Conservation (phyloP, 495 filamentous ascomycete species). For the Hypoxylon lienhwacheense region DNA sequence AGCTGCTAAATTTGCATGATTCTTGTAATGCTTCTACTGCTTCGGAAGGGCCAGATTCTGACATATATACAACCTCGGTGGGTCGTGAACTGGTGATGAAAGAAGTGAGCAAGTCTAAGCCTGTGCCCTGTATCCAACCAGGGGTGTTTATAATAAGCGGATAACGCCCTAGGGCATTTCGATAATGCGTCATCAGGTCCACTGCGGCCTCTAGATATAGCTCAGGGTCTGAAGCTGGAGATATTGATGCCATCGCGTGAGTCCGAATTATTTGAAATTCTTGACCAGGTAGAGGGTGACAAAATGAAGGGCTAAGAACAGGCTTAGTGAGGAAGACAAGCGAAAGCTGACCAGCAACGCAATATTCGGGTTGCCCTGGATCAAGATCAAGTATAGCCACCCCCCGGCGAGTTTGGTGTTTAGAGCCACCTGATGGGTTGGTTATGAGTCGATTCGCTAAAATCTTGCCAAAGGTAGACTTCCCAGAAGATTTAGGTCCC, state of each 20-base stretch:
- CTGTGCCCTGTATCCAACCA: slow-evolving; percentile 79
- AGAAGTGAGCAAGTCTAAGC: slow-evolving; percentile 68
- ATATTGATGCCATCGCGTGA: slow-evolving; percentile 72
- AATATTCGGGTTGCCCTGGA: slow-evolving; percentile 81
- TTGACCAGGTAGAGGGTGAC: slow-evolving; percentile 57
- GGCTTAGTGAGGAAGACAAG: slow-evolving; percentile 64
- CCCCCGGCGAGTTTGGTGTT: slow-evolving; percentile 28
- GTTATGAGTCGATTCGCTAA: slow-evolving; percentile 75
- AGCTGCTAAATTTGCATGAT: slow-evolving; percentile 40
- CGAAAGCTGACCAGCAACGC: slow-evolving; percentile 73
- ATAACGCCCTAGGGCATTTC: slow-evolving; percentile 43
- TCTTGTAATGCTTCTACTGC: slow-evolving; percentile 59
- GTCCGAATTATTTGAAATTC: slow-evolving; percentile 54
- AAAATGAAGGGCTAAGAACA: slow-evolving; percentile 74
- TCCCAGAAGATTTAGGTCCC: slow-evolving; percentile 82
- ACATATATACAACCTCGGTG: slow-evolving; percentile 74
- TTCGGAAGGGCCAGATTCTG: slow-evolving; percentile 66
- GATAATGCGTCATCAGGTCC: slow-evolving; percentile 70
- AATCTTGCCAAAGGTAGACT: slow-evolving; percentile 81
- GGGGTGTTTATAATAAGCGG: slow-evolving; percentile 81
- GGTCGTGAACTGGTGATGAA: slow-evolving; percentile 56
- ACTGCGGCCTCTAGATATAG: slow-evolving; percentile 69
- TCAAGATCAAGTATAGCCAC: slow-evolving; percentile 79
- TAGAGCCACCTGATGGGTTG: slow-evolving; percentile 32
- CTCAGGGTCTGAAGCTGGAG: slow-evolving; percentile 68